These are phyloP conservation scores for Trebouxia sp. DNA, from an alignment of 139 green algal species.

Conservation along the genomic window DNA sequence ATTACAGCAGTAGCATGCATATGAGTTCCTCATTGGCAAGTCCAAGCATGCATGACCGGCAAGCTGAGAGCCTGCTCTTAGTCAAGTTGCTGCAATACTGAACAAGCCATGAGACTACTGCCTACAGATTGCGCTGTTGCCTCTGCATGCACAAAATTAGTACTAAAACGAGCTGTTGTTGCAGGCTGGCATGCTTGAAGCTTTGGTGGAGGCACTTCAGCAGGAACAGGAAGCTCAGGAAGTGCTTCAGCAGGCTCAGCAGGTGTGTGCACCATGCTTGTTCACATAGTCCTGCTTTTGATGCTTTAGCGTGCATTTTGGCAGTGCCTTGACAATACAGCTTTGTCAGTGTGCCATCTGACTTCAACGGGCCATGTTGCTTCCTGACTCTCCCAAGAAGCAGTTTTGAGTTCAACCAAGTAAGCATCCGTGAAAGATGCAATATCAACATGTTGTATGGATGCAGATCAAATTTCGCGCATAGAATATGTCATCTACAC, in stretches of 20 bases:
- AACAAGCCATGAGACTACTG: background rate
- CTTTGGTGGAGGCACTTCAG: slow-evolving; percentile 1
- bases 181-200: background rate
- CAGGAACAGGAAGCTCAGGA: background rate
- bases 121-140: background rate
- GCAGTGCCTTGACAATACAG: background rate
- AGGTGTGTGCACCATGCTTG: background rate
- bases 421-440: too few species aligned
- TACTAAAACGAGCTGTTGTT: background rate
- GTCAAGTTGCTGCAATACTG: background rate
- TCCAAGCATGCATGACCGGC: background rate
- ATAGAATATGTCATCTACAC: too few species aligned
- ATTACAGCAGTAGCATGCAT: too few species aligned
- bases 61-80: background rate
- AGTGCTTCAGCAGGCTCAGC: background rate
- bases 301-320: background rate
- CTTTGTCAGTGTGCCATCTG: background rate
- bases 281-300: background rate
- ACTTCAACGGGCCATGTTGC: background rate
- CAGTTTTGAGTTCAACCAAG: too few species aligned
- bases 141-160: background rate
- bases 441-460: too few species aligned
- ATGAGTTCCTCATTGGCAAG: too few species aligned
- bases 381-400: background rate
- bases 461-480: too few species aligned